Evolutionary conservation across 2,329 filamentous ascomycete genomes (phyloP).

Genomic region (Trichoderma arundinaceum): DNA sequence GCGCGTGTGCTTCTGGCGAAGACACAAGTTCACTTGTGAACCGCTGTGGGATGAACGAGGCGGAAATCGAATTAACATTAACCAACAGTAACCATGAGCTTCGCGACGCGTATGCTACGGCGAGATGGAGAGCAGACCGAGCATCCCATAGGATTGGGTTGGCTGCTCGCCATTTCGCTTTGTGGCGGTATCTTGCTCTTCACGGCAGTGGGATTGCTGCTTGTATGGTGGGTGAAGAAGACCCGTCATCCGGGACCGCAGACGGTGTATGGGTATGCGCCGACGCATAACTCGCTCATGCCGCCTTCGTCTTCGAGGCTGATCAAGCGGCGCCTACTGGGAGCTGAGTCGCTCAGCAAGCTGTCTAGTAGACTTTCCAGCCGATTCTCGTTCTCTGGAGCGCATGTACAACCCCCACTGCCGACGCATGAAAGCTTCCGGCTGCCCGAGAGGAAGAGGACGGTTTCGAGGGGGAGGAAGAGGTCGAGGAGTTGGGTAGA

Average conservation of each 20-base stretch:
- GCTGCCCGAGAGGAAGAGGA: conserved; percentile 32
- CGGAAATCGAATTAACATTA: not conserved
- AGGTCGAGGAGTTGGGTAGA: conserved; percentile 50
- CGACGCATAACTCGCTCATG: conserved; percentile 7
- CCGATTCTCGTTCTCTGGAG: conserved; percentile 41
- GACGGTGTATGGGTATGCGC: conserved; percentile 37
- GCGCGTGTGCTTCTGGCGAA: not conserved
- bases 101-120: conserved; percentile 11
- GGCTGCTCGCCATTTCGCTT: conserved; percentile 54
- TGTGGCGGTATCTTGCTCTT: conserved; percentile 55
- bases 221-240: conserved; percentile 47
- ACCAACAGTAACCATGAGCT: not conserved
- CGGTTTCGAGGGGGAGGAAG: conserved; percentile 34
- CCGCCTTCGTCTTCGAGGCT: conserved; percentile 39
- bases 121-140: conserved; percentile 11
- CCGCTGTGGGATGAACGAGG: conserved; percentile 1
- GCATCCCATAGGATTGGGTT: conserved; percentile 44
- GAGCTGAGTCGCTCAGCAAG: conserved; percentile 33
- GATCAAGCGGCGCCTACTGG: conserved; percentile 41
- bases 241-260: conserved; percentile 35
- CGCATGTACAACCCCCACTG: conserved; percentile 44
- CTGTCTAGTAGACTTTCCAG: conserved; percentile 39
- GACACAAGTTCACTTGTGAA: not conserved
- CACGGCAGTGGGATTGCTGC: conserved; percentile 49
- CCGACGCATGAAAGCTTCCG: conserved; percentile 43